Evolutionary conservation across 306 rosid species (phyloP), one percentile per base, ranked within the genome.

Genomic region (Lotus japonicus): DNA sequence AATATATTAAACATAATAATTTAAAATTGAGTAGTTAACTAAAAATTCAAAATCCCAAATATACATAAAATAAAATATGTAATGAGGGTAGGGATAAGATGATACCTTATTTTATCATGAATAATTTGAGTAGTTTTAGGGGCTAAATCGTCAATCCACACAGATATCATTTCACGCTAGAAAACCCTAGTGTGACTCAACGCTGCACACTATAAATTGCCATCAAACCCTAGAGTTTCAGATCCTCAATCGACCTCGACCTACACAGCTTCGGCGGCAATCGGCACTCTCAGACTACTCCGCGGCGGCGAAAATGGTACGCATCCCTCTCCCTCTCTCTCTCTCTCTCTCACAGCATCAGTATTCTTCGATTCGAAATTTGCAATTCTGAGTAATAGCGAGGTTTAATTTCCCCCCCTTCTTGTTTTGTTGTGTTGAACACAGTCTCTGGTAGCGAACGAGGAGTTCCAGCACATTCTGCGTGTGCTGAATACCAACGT

Each of bases 401-500:
- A 19, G 21, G 5, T 50, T n/a, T 50, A 9, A 21, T 23, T 9
- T 4, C 1, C 16, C 11, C 17, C 1, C 16, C 11, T 19, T 57
- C 0, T 18, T 26, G 5, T 46, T 64, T 2, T 59, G 38, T 4
- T 36, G 0, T 41, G 9, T 66, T 1, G 7, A 4, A 31, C 36
- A 31, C 36, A 83, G 87, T 65, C 87, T 57, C 70, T 83, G 46
- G 87, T 83, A 35, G 87, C 87, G 7, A 83, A 83, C 53, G 87
- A 83, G 54, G 87, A 83, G 0, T 83, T 83, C 42, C 87, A 80
- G 82, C 87, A 83, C 76, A 83, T 83, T 39, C 66, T 83, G 39
- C 87, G 87, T 79, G 84, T 83, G 55, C 80, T 83, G 68, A 83
- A 83, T 72, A 79, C 87, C 0, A 83, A 79, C 61, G 87, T 83